A percentile compares a stretch with the other conserved stretches of the same genome.
These are phyloP conservation scores for Trifolium fragiferum DNA, from an alignment of 306 rosid species.

Conservation along the genomic window DNA sequence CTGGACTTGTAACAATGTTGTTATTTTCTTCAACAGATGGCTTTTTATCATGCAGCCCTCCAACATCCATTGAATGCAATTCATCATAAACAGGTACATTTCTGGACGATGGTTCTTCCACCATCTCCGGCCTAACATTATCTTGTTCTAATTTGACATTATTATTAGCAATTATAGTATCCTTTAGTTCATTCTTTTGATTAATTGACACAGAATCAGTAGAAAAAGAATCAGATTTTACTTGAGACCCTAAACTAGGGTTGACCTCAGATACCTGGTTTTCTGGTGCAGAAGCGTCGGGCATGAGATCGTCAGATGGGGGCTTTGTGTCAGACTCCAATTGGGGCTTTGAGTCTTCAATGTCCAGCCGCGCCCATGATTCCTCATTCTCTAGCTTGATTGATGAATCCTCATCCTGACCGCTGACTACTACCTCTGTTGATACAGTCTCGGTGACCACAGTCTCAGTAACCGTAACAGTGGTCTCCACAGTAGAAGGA, in stretches of 20 bases:
- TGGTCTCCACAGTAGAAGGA: slow-evolving; percentile 51
- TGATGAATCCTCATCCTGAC: slow-evolving; percentile 50
- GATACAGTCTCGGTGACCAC: slow-evolving; percentile 52
- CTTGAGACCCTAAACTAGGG: slow-evolving; percentile 93
- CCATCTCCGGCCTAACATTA: slow-evolving; percentile 90
- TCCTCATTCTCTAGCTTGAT: slow-evolving; percentile 54
- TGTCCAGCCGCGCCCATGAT: slow-evolving; percentile 55
- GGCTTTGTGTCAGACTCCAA: slow-evolving; percentile 65
- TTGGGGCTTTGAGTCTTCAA: slow-evolving; percentile 52
- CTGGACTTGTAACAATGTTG: slow-evolving; percentile 57
- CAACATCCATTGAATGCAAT: slow-evolving; percentile 71
- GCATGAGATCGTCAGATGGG: slow-evolving; percentile 51
- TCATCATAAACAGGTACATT: slow-evolving; percentile 78
- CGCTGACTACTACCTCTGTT: slow-evolving; percentile 48
- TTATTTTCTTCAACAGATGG: slow-evolving; percentile 49
- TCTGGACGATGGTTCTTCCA: slow-evolving; percentile 94
- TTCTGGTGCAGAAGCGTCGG: slow-evolving; percentile 64
- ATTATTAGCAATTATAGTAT: slow-evolving; percentile 96
- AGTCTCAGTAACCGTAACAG: slow-evolving; percentile 47
- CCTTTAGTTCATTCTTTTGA: slow-evolving; percentile 99
- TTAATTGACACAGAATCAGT: slow-evolving; percentile 98
- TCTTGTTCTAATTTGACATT: slow-evolving; percentile 98
- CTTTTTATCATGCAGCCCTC: slow-evolving; percentile 53
- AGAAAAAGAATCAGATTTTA: slow-evolving; percentile 99
- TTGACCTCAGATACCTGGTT: slow-evolving; percentile 99